Percentiles rank a stretch among this genome's conserved stretches.
phyloP scores from a whole-genome alignment of 805 yeast species.

The Yarrowia sp. region DNA sequence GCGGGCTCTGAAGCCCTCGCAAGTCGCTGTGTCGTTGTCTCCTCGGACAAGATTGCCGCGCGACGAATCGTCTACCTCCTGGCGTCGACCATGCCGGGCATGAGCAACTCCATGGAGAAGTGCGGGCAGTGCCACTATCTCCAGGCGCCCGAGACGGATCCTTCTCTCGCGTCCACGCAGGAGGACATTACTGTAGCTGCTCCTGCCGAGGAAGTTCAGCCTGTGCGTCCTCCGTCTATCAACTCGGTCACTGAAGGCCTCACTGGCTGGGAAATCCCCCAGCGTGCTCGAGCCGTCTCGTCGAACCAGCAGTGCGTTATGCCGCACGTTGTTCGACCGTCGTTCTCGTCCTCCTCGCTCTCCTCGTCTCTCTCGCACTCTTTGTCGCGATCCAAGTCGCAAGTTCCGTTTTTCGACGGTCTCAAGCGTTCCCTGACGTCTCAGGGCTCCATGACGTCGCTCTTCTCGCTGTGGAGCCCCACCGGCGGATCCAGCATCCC shows the following conservation, averaged over 20 bases:
- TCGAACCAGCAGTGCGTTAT: slow-evolving; percentile 30
- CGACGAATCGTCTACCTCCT: slow-evolving; percentile 32
- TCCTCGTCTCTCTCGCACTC: slow-evolving; percentile 30
- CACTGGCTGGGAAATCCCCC: slow-evolving; percentile 33
- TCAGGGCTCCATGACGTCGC: slow-evolving; percentile 19
- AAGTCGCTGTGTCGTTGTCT: slow-evolving; percentile 31
- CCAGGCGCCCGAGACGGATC: not conserved
- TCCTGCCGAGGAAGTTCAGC: slow-evolving; percentile 10
- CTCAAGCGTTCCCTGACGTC: slow-evolving; percentile 14
- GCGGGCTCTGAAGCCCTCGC: too few species aligned
- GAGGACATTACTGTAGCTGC: not conserved
- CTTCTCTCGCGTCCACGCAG: not conserved
- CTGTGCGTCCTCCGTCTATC: slow-evolving; percentile 9
- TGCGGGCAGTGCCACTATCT: slow-evolving; percentile 1
- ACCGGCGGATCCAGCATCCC: not conserved
- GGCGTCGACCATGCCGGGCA: slow-evolving; percentile 30
- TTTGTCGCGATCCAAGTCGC: slow-evolving; percentile 12
- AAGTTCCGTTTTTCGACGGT: slow-evolving; percentile 18
- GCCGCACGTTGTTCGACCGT: slow-evolving; percentile 33
- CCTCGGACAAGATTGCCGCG: slow-evolving; percentile 31
- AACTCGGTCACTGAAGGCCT: slow-evolving; percentile 11
- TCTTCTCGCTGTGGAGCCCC: slow-evolving; percentile 20
- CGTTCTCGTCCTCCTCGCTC: slow-evolving; percentile 31
- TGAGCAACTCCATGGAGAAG: not conserved
- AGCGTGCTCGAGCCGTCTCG: slow-evolving; percentile 26